Percentiles rank a stretch among this genome's conserved stretches.
Conservation (phyloP, 495 filamentous ascomycete species). For the Tuber umbilicatum region DNA sequence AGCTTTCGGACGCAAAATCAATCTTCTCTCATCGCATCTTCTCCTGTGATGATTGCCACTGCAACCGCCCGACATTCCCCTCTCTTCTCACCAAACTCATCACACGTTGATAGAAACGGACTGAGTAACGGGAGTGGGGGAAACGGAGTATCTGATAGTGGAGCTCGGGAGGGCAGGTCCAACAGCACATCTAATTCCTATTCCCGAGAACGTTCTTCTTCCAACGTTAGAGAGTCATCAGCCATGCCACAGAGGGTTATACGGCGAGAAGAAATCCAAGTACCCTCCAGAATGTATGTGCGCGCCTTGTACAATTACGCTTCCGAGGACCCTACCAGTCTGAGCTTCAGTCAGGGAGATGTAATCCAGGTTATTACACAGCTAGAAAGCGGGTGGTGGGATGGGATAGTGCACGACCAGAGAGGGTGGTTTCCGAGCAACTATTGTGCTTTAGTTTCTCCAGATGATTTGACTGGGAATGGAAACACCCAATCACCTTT, state of each 20-base stretch:
- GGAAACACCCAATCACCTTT: slow-evolving; percentile 44
- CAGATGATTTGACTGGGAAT: slow-evolving; percentile 56
- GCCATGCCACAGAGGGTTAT: slow-evolving; percentile 37
- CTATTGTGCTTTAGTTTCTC: slow-evolving; percentile 81
- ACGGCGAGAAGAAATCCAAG: slow-evolving; percentile 36
- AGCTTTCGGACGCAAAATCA: neutral
- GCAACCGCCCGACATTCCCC: slow-evolving; percentile 38
- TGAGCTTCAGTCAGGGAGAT: slow-evolving; percentile 92
- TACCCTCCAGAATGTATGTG: slow-evolving; percentile 74
- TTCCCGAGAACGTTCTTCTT: slow-evolving; percentile 30
- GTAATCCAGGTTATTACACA: slow-evolving; percentile 97
- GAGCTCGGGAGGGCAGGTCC: slow-evolving; percentile 30
- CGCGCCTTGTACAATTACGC: slow-evolving; percentile 96
- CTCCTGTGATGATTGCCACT: slow-evolving; percentile 40
- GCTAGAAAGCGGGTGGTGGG: slow-evolving; percentile 98
- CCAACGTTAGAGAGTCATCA: slow-evolving; percentile 30
- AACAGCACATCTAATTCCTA: slow-evolving; percentile 32
- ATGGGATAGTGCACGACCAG: slow-evolving; percentile 87
- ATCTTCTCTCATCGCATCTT: neutral
- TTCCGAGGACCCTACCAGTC: slow-evolving; percentile 89
- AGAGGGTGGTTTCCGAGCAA: slow-evolving; percentile 99
- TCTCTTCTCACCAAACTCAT: slow-evolving; percentile 34
- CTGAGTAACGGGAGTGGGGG: slow-evolving; percentile 28
- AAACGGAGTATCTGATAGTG: slow-evolving; percentile 34
- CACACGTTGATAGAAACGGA: slow-evolving; percentile 38